Conservation (phyloP, 257 asterid genomes). For the Rhazya stricta region DNA sequence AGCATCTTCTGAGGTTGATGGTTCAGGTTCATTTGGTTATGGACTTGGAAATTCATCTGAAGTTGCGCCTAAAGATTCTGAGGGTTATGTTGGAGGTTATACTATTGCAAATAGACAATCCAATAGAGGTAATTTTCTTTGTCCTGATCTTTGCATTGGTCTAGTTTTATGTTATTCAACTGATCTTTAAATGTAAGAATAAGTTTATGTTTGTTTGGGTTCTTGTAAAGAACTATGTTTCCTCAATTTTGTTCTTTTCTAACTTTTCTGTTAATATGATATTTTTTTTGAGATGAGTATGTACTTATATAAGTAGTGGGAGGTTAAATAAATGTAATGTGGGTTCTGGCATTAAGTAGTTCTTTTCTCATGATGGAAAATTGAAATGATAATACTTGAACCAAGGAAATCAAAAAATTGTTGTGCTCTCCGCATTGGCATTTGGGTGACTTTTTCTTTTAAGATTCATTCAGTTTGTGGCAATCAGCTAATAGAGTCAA, state of each 20-base stretch:
- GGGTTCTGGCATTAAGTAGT: background rate
- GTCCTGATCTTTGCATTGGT: constrained; percentile 1
- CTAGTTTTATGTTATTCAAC: background rate
- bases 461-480: background rate
- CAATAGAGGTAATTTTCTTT: constrained; percentile 57
- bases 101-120: constrained; percentile 56
- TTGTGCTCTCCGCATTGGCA: background rate
- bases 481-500: background rate
- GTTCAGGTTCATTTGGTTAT: constrained; percentile 42
- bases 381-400: background rate
- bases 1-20: constrained; percentile 40
- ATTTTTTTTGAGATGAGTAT: background rate
- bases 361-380: background rate
- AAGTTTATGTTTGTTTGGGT: background rate
- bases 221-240: background rate
- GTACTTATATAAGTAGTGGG: background rate
- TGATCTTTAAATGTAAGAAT: background rate
- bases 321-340: background rate
- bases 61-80: constrained; percentile 37
- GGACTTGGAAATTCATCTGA: constrained; percentile 41
- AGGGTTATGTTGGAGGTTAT: constrained; percentile 37
- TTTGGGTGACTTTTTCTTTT: background rate
- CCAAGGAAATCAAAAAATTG: background rate
- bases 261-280: background rate
- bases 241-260: background rate